Conservation (phyloP, 176 grass and related monocot genomes). For the Elymus sibiricus region DNA sequence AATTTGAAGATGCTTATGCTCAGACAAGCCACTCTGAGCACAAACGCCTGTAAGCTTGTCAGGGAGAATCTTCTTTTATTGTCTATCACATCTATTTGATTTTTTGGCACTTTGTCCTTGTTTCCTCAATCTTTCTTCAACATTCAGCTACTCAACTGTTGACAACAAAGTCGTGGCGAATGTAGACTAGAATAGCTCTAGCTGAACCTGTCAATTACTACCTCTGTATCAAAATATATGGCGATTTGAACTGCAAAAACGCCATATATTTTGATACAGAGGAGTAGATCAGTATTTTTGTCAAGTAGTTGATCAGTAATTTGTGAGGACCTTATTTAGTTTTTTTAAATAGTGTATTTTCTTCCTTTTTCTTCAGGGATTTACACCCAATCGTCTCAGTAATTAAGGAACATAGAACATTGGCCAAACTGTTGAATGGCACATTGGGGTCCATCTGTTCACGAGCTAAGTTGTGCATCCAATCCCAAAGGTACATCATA, state of each 20-base stretch:
- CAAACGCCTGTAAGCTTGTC: not conserved
- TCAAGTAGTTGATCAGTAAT: not conserved
- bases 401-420: conserved; percentile 90
- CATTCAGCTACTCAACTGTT: not conserved
- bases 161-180: not conserved
- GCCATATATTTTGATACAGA: too few species aligned
- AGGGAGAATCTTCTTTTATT: not conserved
- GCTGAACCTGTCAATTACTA: not conserved
- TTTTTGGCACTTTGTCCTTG: not conserved
- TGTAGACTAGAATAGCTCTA: conserved; percentile 1
- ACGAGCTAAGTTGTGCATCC: conserved; percentile 57
- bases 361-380: conserved; percentile 46
- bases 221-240: too few species aligned
- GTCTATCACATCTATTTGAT: not conserved
- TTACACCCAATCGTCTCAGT: conserved; percentile 76
- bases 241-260: too few species aligned
- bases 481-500: conserved; percentile 89
- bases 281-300: not conserved
- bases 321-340: not conserved
- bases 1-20: not conserved
- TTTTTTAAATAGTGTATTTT: conserved; percentile 3
- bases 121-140: not conserved
- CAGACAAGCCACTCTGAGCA: not conserved
- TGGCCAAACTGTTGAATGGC: conserved; percentile 84
- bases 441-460: conserved; percentile 86